Percentiles rank a stretch among this genome's conserved stretches.
phyloP scores from a whole-genome alignment of 108 stramenopile species.

The Fragilariopsis cylindrus region DNA sequence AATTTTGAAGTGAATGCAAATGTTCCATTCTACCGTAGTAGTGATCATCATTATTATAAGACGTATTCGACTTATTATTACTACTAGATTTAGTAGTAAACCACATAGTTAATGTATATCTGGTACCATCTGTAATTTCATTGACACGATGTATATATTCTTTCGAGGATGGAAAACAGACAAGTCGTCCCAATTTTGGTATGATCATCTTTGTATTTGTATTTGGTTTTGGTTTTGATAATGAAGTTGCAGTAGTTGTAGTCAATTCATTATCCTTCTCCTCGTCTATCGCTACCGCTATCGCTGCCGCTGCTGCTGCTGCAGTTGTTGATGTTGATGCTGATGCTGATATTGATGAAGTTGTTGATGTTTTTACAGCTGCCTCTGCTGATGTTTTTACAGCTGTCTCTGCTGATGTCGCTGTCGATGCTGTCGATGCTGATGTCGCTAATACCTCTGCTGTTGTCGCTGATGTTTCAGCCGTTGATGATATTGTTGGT shows the following conservation, averaged over 20 bases:
- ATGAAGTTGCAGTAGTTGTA: not conserved
- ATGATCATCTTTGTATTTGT: too few species aligned
- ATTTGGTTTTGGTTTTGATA: not conserved
- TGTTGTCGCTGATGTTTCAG: too few species aligned
- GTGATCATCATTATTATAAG: not conserved
- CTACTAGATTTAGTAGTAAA: not conserved
- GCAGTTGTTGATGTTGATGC: too few species aligned
- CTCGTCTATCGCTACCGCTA: not conserved
- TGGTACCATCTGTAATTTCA: not conserved
- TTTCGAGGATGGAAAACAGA: slow-evolving; percentile 9
- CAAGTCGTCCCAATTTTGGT: slow-evolving; percentile 4
- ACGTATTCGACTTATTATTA: not conserved
- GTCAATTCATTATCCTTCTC: not conserved
- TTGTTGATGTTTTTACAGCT: too few species aligned
- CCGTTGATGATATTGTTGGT: too few species aligned
- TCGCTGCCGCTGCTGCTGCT: too few species aligned
- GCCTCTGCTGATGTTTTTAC: too few species aligned
- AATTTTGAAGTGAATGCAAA: not conserved
- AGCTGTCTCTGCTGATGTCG: too few species aligned
- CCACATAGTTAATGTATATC: slow-evolving; percentile 11
- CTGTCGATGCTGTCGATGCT: too few species aligned
- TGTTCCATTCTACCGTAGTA: not conserved
- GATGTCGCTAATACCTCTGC: too few species aligned
- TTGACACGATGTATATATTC: slow-evolving; percentile 6
- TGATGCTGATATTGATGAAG: too few species aligned